A percentile compares a stretch with the other conserved stretches of the same genome.
These are phyloP conservation scores for Colletotrichum caudatum DNA, from an alignment of 2,329 filamentous ascomycete species.

Conservation along the genomic window DNA sequence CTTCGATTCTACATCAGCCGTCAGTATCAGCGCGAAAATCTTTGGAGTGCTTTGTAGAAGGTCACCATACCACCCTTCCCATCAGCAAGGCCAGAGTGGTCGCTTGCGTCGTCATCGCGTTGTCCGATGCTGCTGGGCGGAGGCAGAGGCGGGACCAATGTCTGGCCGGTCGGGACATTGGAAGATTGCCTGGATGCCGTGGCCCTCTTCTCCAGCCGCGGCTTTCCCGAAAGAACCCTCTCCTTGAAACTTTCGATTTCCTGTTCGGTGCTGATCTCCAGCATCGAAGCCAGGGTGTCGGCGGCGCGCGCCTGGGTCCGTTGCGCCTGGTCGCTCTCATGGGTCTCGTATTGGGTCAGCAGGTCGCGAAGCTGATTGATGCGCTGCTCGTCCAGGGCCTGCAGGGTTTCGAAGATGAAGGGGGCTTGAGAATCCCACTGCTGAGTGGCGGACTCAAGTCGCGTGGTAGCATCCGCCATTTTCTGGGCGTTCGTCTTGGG, in stretches of 20 bases:
- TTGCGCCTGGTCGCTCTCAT: constrained; percentile 89
- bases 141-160: constrained; percentile 47
- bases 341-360: constrained; percentile 91
- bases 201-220: constrained; percentile 55
- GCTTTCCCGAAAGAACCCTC: constrained; percentile 39
- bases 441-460: constrained; percentile 80
- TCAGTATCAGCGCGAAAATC: constrained; percentile 43
- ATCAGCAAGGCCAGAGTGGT: constrained; percentile 54
- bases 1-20: constrained; percentile 61
- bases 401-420: constrained; percentile 92
- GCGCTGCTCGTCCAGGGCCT: constrained; percentile 89
- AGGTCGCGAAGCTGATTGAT: constrained; percentile 91
- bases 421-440: constrained; percentile 97
- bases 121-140: constrained; percentile 43
- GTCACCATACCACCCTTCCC: constrained; percentile 45
- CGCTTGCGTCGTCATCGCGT: constrained; percentile 58
- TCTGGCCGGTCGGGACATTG: constrained; percentile 47
- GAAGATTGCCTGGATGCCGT: constrained; percentile 57
- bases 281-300: constrained; percentile 81
- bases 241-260: constrained; percentile 71
- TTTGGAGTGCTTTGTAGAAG: too few relatives aligned
- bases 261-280: constrained; percentile 87
- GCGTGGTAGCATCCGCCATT: constrained; percentile 78
- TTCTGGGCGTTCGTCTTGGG: constrained; percentile 81
- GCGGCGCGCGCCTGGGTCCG: constrained; percentile 80